phyloP scores from a whole-genome alignment of 2,329 filamentous ascomycete species.

The Ceratocystis ficicola region DNA sequence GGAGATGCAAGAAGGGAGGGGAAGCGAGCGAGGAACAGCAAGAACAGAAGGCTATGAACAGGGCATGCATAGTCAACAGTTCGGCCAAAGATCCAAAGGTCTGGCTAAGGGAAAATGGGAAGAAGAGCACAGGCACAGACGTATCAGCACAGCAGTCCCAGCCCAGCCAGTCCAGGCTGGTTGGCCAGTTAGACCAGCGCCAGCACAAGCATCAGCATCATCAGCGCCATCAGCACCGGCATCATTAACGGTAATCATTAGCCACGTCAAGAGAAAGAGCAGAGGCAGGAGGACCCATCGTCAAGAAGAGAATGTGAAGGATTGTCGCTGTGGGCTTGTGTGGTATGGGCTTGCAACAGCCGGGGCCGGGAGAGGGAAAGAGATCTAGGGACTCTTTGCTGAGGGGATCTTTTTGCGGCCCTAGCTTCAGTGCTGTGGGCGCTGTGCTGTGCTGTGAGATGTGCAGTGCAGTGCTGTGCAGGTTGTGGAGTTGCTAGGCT shows the following conservation, averaged over 20 bases:
- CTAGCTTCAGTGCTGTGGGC: slow-evolving; percentile 8
- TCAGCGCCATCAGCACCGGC: too few species aligned
- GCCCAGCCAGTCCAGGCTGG: too few species aligned
- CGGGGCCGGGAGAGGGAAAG: slow-evolving; percentile 2
- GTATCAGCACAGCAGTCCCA: too few species aligned
- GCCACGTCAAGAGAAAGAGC: background rate
- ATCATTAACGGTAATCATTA: too few species aligned
- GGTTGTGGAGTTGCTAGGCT: background rate
- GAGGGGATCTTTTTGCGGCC: slow-evolving; percentile 1
- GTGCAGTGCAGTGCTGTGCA: slow-evolving; percentile 5
- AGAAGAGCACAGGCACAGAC: too few species aligned
- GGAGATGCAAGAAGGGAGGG: background rate
- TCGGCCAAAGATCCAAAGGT: too few species aligned
- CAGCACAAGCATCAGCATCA: too few species aligned
- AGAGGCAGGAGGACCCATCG: background rate
- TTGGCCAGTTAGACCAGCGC: too few species aligned
- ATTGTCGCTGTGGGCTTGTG: slow-evolving; percentile 3
- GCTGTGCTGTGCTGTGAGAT: slow-evolving; percentile 9
- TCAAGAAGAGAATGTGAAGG: background rate
- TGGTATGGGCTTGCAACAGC: slow-evolving; percentile 4
- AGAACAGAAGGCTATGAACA: background rate
- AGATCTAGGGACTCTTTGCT: slow-evolving; percentile 3
- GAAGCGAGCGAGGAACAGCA: background rate
- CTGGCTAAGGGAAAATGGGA: too few species aligned
- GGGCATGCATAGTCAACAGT: background rate